Conservation (phyloP, 176 grass and related monocot species). For the Puccinellia tenuiflora region DNA sequence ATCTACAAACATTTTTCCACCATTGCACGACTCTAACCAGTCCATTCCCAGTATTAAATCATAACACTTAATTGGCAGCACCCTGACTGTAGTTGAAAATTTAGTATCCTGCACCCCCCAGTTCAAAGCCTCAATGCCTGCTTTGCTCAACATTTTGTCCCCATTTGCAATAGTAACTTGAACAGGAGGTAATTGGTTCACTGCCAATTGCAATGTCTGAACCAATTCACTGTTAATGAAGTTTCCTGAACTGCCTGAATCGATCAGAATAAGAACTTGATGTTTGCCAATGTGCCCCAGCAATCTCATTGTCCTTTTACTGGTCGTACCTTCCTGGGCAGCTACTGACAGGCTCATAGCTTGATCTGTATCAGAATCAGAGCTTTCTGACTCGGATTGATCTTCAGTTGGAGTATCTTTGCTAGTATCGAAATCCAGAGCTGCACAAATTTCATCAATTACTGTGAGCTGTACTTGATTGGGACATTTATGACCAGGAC, state of each 20-base stretch:
- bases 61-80: background rate
- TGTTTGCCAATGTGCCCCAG: background rate
- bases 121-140: fast-evolving
- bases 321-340: fast-evolving
- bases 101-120: background rate
- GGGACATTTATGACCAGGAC: background rate
- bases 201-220: fast-evolving
- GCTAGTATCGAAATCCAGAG: too few relatives aligned
- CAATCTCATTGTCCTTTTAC: background rate
- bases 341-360: background rate
- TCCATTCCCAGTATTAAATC: background rate
- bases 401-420: too few relatives aligned
- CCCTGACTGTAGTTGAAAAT: background rate
- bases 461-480: background rate
- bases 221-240: background rate
- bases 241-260: background rate
- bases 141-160: fast-evolving
- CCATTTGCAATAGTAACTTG: background rate
- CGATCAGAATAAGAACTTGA: background rate
- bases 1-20: background rate
- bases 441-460: too few relatives aligned
- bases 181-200: fast-evolving
- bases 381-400: fast-evolving
- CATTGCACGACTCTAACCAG: background rate
- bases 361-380: too few relatives aligned